Evolutionary conservation across 2,329 filamentous ascomycete genomes (phyloP), one percentile per base, ranked within the genome.

Genomic region (Colletotrichum sp.): DNA sequence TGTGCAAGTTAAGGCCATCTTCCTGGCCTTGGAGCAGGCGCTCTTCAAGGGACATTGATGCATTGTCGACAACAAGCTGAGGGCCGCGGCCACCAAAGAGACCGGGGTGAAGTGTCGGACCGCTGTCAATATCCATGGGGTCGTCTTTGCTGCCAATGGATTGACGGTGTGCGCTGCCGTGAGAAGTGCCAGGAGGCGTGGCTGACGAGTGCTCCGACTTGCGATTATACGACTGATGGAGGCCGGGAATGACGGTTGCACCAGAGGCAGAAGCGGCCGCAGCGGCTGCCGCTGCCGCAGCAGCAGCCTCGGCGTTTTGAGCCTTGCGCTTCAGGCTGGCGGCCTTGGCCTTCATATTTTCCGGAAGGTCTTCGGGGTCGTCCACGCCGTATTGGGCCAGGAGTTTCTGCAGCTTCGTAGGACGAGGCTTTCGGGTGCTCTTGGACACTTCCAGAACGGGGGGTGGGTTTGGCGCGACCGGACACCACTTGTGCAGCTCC

Each of bases 351-450:
- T 95, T 93, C 77, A 96, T 91, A 79, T 95, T 92, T 77, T 96
- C 93, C 0, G 97, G 97, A 6, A 99, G 89, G 79, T 98, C 95
- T 70, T 99, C 96, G 0, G 95, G 95, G 79, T 98, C 95, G 5
- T 96, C 93, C 14, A 99, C 95, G 3, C 96, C 96, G 77, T 97
- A 92, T 80, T 97, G 94, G 3, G 93, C 93, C 88, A 99, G 94
- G 81, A 99, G 91, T 87, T 98, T 99, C 84, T 99, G 96, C 78
- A 98, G 92, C 85, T 99, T 99, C 0, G 97, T 99, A 10, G 97
- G 97, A 10, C 97, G 93, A 55, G 97, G 97, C 85, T 99, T 99
- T 74, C 97, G 92, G 6, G 97, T 99, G 66, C 96, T 98, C 77
- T 96, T 91, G 1, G 96, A 99, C 18, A 94, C 91, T 77, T 98